Evolutionary conservation across 805 yeast genomes (phyloP), one percentile per base, ranked within the genome.

Genomic region (Saccharomycopsis malanga): DNA sequence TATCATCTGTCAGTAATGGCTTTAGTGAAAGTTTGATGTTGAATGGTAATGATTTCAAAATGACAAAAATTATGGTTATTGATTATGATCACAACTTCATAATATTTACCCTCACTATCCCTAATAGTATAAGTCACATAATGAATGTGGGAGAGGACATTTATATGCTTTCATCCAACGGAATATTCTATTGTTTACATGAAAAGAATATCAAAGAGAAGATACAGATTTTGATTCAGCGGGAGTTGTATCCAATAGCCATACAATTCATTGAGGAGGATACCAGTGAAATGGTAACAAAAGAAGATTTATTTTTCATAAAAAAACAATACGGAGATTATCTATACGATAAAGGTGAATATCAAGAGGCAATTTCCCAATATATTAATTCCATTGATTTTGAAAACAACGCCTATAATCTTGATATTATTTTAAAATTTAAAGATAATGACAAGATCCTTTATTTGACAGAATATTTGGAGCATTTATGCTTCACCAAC

Each of bases 211-310:
- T 83, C 7, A 68, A 73, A n/a, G 79, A 81, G 44, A 86, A 86
- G 57, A 67, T 93, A 9, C 80, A 80, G 18, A 73, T 80, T 5
- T 72, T 87, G 4, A 68, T 81, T 20, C 83, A 80, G 53, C 70
- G 91, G 45, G 84, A 86, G 36, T 65, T 87, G 9, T 89, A 74
- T 56, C 73, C 78, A 12, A 71, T 83, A 45, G 96, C 97, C 0
- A 73, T 85, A 32, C 72, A 76, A 45, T 63, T 91, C 41, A 94
- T 94, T 0, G 60, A 64, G 42, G 50, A 57, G 20, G 54, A 60
- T n/a, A 23, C 32, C 22, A 4, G 25, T 14, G 64, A 49, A 60
- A 56, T 42, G 4, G 27, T 42, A 5, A 39, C 46, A 4, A 54
- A 61, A 24, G 40, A 60, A 30, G 59, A 65, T 43, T 34, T 75